These are phyloP conservation scores for Fagus crenata DNA, from an alignment of 306 rosid species.

Conservation along the genomic window DNA sequence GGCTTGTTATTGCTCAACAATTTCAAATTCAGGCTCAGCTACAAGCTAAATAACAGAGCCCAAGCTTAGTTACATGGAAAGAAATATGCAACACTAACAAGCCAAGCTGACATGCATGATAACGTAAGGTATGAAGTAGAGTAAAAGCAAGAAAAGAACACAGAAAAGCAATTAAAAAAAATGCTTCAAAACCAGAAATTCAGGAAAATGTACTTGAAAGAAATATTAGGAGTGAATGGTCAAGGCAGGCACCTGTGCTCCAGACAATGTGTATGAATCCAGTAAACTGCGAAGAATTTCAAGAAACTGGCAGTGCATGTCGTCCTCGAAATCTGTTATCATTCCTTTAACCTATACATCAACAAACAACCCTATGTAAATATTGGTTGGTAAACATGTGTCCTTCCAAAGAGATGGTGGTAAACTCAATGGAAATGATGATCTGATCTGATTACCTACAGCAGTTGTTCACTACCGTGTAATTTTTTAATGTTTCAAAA, in stretches of 20 bases:
- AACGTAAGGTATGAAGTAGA: background rate
- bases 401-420: background rate
- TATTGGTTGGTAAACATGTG: background rate
- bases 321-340: constrained; percentile 87
- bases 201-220: constrained; percentile 16
- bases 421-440: no score
- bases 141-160: background rate
- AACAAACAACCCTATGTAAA: constrained; percentile 22
- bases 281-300: constrained; percentile 92
- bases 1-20: constrained; percentile 1
- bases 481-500: background rate
- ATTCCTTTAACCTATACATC: constrained; percentile 77
- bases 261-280: constrained; percentile 82
- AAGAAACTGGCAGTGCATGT: constrained; percentile 96
- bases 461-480: background rate
- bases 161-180: background rate
- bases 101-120: background rate
- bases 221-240: constrained; percentile 1
- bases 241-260: constrained; percentile 65
- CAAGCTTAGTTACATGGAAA: background rate
- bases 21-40: constrained; percentile 1
- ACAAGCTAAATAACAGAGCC: background rate
- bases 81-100: background rate
- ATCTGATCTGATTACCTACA: no score
- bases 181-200: background rate